Evolutionary conservation across 2,329 filamentous ascomycete species (phyloP).

Genomic region (Trichophyton benhamiae): DNA sequence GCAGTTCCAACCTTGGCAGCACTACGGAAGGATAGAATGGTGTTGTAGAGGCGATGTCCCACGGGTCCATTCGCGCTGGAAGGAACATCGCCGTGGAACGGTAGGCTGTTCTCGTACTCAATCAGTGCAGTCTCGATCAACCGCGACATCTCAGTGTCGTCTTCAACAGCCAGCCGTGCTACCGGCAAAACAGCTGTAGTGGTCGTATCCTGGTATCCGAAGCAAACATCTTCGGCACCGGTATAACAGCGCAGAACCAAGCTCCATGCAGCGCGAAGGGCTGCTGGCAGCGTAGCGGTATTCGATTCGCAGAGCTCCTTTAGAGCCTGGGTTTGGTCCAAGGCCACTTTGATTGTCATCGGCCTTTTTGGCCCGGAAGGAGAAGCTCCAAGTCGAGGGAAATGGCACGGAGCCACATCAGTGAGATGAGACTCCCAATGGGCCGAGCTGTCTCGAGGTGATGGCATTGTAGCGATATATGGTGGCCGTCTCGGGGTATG

Average conservation of each 20-base stretch:
- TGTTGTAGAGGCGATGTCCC: conserved; percentile 25
- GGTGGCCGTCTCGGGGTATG: neutral
- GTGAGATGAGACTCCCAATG: conserved; percentile 9
- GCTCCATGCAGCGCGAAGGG: conserved; percentile 36
- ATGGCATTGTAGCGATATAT: neutral
- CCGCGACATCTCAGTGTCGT: conserved; percentile 19
- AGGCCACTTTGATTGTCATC: conserved; percentile 25
- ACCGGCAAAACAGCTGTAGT: conserved; percentile 14
- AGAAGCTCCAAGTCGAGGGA: conserved; percentile 25
- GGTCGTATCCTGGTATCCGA: conserved; percentile 30
- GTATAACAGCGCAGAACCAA: conserved; percentile 36
- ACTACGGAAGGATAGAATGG: conserved; percentile 25
- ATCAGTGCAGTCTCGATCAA: conserved; percentile 21
- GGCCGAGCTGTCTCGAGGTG: neutral
- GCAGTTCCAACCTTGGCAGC: conserved; percentile 17
- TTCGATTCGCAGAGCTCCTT: conserved; percentile 7
- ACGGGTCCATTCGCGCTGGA: conserved; percentile 7
- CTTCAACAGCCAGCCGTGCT: conserved; percentile 20
- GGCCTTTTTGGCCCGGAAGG: conserved; percentile 22
- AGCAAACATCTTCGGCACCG: conserved; percentile 37
- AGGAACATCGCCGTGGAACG: conserved; percentile 9
- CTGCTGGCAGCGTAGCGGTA: conserved; percentile 2
- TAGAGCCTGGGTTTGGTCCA: conserved; percentile 18
- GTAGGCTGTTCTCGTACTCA: conserved; percentile 9
- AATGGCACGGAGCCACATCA: conserved; percentile 21